Percentiles rank a stretch among this genome's conserved stretches.
Conservation (phyloP, 371 early-diverging fungal species). For the Choanephora cucurbitarum region DNA sequence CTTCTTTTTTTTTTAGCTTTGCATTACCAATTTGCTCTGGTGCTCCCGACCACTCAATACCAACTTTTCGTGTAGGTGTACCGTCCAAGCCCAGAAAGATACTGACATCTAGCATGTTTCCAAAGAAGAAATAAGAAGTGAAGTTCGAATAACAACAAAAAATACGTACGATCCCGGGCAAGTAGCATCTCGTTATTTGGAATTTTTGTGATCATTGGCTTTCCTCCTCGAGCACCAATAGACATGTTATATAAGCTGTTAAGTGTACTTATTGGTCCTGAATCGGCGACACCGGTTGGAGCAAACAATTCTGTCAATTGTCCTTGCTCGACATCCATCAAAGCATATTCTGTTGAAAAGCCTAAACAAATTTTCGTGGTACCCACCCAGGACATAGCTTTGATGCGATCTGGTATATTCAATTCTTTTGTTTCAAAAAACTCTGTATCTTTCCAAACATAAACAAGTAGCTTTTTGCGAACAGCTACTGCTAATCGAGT, state of each 20-base stretch:
- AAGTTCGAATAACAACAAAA: background rate
- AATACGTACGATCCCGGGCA: constrained; percentile 67
- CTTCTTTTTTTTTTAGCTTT: background rate
- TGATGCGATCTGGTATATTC: constrained; percentile 64
- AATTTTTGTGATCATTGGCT: constrained; percentile 67
- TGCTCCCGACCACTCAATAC: constrained; percentile 75
- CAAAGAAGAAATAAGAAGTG: background rate
- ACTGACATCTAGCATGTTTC: constrained; percentile 68
- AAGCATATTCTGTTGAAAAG: constrained; percentile 65
- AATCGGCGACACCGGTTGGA: constrained; percentile 38
- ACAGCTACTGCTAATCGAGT: constrained; percentile 80
- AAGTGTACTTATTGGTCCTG: constrained; percentile 48
- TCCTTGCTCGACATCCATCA: constrained; percentile 67
- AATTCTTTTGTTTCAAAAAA: constrained; percentile 67
- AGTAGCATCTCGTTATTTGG: constrained; percentile 77
- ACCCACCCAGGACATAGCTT: constrained; percentile 73
- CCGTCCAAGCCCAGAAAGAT: constrained; percentile 75
- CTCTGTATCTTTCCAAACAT: constrained; percentile 81
- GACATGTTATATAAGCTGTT: constrained; percentile 57
- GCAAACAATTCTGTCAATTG: constrained; percentile 55
- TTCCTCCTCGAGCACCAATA: constrained; percentile 61
- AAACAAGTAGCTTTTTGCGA: constrained; percentile 67
- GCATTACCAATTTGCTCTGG: constrained; percentile 68
- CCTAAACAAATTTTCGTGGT: constrained; percentile 68
- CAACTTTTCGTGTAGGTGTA: constrained; percentile 63